Percentiles rank a stretch among this genome's conserved stretches.
phyloP scores from a whole-genome alignment of 2,329 filamentous ascomycete species.

The Graphiopsis chlorocephala region DNA sequence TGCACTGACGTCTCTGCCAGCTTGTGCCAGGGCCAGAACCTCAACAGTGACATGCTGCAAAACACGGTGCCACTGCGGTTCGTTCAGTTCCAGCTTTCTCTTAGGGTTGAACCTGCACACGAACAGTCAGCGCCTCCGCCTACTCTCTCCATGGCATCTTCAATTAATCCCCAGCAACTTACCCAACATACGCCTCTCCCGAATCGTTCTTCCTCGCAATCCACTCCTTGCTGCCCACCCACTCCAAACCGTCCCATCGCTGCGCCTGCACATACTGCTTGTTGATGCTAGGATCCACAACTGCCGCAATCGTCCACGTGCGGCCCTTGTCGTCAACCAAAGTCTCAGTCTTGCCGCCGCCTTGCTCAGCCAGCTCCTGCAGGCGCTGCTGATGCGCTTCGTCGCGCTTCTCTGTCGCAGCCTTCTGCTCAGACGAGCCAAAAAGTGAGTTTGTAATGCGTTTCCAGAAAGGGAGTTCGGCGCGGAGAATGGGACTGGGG shows the following conservation, averaged over 20 bases:
- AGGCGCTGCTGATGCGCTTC: slow-evolving; percentile 20
- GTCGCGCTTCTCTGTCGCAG: slow-evolving; percentile 20
- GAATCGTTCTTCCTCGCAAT: slow-evolving; percentile 34
- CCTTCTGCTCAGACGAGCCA: slow-evolving; percentile 25
- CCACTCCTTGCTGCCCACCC: slow-evolving; percentile 52
- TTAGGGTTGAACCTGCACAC: slow-evolving; percentile 38
- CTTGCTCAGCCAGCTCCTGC: slow-evolving; percentile 12
- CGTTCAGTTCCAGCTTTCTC: slow-evolving; percentile 36
- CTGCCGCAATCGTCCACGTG: slow-evolving; percentile 26
- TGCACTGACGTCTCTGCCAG: slow-evolving; percentile 36
- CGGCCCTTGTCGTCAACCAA: slow-evolving; percentile 19
- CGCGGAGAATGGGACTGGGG: slow-evolving; percentile 21
- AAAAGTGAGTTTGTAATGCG: slow-evolving; percentile 27
- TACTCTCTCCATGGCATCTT: not conserved
- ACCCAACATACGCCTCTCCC: slow-evolving; percentile 38
- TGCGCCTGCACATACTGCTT: slow-evolving; percentile 46
- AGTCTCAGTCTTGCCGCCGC: slow-evolving; percentile 12
- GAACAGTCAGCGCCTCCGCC: slow-evolving; percentile 12
- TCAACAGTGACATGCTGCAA: slow-evolving; percentile 59
- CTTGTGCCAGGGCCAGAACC: slow-evolving; percentile 48
- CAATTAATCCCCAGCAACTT: slow-evolving; percentile 18
- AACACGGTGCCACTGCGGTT: slow-evolving; percentile 39
- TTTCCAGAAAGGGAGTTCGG: slow-evolving; percentile 27
- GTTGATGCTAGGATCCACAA: slow-evolving; percentile 24
- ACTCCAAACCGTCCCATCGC: slow-evolving; percentile 54